Evolutionary conservation across 2,329 filamentous ascomycete genomes (phyloP).

Genomic region (Trichoderma koningii): DNA sequence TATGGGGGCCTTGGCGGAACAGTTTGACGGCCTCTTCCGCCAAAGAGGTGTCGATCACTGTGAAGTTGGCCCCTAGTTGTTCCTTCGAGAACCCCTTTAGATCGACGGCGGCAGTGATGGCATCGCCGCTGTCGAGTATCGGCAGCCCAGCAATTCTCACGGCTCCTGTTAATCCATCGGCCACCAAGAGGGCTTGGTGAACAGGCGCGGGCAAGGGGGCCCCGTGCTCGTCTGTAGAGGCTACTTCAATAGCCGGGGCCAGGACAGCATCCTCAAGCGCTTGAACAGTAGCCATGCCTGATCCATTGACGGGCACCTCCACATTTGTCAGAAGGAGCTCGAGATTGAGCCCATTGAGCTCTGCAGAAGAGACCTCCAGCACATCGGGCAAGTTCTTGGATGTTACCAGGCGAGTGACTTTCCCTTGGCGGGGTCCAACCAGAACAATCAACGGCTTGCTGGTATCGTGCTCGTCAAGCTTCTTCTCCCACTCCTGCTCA

Average conservation of each 20-base stretch:
- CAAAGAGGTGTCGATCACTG: conserved; percentile 63
- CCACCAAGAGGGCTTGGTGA: conserved; percentile 76
- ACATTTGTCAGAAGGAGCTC: conserved; percentile 63
- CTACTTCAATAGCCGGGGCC: conserved; percentile 74
- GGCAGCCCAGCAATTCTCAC: conserved; percentile 53
- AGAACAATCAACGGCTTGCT: conserved; percentile 64
- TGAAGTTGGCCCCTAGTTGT: conserved; percentile 47
- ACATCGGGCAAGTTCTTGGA: conserved; percentile 53
- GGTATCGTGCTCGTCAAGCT: conserved; percentile 55
- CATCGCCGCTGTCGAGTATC: conserved; percentile 42
- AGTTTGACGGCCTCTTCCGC: conserved; percentile 64
- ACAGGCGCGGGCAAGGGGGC: conserved; percentile 77
- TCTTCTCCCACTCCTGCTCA: conserved; percentile 66
- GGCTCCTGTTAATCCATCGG: conserved; percentile 70
- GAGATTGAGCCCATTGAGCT: conserved; percentile 61
- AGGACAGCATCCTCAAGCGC: conserved; percentile 66
- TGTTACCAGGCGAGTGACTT: conserved; percentile 36
- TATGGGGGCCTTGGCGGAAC: conserved; percentile 68
- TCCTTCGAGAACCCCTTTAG: conserved; percentile 49
- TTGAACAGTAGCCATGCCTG: conserved; percentile 43
- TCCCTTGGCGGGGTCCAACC: conserved; percentile 43
- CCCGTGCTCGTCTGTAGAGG: conserved; percentile 63
- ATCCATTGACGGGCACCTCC: conserved; percentile 42
- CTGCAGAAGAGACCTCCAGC: conserved; percentile 63
- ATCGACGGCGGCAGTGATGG: conserved; percentile 60